Evolutionary conservation across 495 filamentous ascomycete species (phyloP), one percentile per base, ranked within the genome.

Genomic region (Cercophora scortea): DNA sequence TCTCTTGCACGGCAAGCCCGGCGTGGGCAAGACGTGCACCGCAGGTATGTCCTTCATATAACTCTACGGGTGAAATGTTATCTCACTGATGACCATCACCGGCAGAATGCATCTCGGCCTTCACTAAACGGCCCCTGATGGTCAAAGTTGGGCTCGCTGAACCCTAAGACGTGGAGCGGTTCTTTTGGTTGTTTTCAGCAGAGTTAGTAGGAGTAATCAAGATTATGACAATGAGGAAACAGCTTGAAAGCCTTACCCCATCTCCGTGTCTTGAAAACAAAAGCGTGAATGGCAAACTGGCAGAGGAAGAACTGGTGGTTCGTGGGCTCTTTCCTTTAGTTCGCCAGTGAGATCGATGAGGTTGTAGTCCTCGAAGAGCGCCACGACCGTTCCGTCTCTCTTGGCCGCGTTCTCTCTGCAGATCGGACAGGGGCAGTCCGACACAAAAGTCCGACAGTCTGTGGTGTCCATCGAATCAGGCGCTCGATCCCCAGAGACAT

Each of bases 1-100:
- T n/a, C 62, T 79, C 0, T 66, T 80, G 1, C 71, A 76, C 35
- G 77, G 76, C 0, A 62, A 54, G 0, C 76, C 77, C 4, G 77
- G 76, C 0, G 68, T 74, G 0, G 73, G 73, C 4, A 74, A 75
- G 54, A 73, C 73, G 1, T 62, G 46, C 42, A 72, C 71, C 7
- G 69, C 67, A 8, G 58, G 39, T 44, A 32, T 25, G 40, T 43
- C 12, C 6, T 41, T 41, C 7, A 41, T 41, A 36, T 5, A 44
- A 36, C 42, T 12, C 15, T 51, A 5, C 12, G n/a, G 18, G 36
- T 52, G 8, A 44, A 0, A 16, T 36, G 10, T n/a, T 1, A 45
- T 7, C 38, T 12, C 32, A 1, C 32, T 9, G 39, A 18, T 38
- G 16, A 25, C 2, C 25, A 2, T 2, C 25, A 25, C 25, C 25